Evolutionary conservation across 495 filamentous ascomycete species (phyloP).

Genomic region (Aspergillus homomorphus): DNA sequence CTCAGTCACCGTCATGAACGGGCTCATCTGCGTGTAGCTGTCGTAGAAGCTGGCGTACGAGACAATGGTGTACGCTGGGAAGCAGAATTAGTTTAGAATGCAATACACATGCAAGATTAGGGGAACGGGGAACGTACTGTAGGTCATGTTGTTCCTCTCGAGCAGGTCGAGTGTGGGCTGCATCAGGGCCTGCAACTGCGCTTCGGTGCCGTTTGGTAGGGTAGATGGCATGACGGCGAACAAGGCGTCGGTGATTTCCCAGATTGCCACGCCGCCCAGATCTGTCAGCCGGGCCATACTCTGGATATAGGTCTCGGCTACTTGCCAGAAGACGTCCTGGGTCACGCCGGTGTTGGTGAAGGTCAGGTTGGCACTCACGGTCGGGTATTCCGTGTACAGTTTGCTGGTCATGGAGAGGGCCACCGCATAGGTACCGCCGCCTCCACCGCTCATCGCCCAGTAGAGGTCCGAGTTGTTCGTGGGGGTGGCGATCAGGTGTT

Average conservation of each 20-base stretch:
- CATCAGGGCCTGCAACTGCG: constrained; percentile 15
- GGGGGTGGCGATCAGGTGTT: constrained; percentile 45
- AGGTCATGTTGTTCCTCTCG: background rate
- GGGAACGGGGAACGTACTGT: background rate
- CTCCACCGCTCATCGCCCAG: constrained; percentile 65
- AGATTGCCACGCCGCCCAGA: background rate
- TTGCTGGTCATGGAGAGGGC: constrained; percentile 50
- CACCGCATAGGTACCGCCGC: constrained; percentile 58
- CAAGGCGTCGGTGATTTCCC: constrained; percentile 31
- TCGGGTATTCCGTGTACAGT: constrained; percentile 34
- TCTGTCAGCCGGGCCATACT: background rate
- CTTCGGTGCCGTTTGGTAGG: constrained; percentile 19
- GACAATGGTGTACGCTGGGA: background rate
- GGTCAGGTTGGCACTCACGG: constrained; percentile 20
- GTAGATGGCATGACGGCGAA: constrained; percentile 39
- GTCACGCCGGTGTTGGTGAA: constrained; percentile 11
- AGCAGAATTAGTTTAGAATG: constrained; percentile 11
- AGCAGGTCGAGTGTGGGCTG: constrained; percentile 1
- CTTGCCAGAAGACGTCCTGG: constrained; percentile 14
- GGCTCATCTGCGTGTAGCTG: constrained; percentile 31
- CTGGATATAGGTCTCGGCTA: background rate
- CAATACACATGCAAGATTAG: constrained; percentile 3
- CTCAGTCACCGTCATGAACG: constrained; percentile 37
- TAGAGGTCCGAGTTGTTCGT: constrained; percentile 55
- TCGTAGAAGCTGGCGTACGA: constrained; percentile 23